phyloP scores from a whole-genome alignment of 2,329 filamentous ascomycete species.

The Aureobasidium sp. region DNA sequence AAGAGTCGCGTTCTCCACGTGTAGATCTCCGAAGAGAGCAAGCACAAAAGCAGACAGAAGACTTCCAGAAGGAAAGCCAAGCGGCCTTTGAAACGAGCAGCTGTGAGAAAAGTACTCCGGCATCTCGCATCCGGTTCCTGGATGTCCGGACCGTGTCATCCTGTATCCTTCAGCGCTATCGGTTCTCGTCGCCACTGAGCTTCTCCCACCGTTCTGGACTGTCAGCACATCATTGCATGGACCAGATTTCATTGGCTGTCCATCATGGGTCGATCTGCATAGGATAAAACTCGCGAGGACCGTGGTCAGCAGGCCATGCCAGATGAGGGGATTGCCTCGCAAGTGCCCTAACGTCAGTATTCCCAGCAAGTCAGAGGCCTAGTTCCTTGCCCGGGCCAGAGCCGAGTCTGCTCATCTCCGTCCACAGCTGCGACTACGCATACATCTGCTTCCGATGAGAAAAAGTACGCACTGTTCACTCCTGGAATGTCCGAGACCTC shows the following conservation, averaged over 20 bases:
- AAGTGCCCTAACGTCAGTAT: background rate
- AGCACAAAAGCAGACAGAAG: background rate
- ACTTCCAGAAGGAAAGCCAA: background rate
- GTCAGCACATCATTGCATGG: background rate
- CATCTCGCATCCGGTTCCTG: background rate
- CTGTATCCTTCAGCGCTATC: background rate
- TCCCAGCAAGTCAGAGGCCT: background rate
- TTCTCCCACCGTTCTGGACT: background rate
- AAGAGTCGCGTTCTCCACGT: too few species aligned
- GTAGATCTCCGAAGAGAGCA: background rate
- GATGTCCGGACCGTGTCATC: background rate
- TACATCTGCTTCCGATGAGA: background rate
- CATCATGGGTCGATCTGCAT: background rate
- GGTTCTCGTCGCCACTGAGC: background rate
- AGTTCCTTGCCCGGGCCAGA: background rate
- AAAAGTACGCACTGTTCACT: background rate
- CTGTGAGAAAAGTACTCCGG: background rate
- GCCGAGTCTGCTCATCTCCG: background rate
- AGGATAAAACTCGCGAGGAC: background rate
- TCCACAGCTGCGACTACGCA: background rate
- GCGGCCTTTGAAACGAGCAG: background rate
- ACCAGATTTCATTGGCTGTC: background rate
- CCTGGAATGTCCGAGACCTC: constrained; percentile 1
- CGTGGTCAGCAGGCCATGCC: background rate
- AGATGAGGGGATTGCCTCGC: background rate